phyloP scores from a whole-genome alignment of 2,329 filamentous ascomycete species.

The Cladorrhinum sp. region DNA sequence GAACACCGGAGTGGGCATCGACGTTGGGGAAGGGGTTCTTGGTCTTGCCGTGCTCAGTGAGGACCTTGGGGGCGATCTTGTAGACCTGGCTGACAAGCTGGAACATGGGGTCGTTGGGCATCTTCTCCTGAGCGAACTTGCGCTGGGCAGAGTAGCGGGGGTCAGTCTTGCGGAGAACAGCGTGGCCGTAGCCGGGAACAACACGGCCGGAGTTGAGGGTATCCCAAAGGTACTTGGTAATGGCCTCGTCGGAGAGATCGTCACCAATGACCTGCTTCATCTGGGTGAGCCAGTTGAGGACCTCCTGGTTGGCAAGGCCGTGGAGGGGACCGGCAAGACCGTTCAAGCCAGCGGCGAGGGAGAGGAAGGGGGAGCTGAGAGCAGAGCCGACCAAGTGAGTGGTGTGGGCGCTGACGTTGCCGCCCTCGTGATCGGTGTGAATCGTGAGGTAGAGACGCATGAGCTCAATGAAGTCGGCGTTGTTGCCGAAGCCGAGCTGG shows the following conservation, averaged over 20 bases:
- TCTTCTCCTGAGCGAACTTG: conserved; percentile 88
- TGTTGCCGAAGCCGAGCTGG: conserved; percentile 94
- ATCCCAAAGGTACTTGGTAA: conserved; percentile 98
- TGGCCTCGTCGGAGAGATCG: conserved; percentile 92
- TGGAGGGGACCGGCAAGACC: conserved; percentile 97
- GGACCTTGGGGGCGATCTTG: conserved; percentile 97
- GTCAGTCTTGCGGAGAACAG: conserved; percentile 99
- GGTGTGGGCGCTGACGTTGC: conserved; percentile 97
- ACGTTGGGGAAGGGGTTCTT: conserved; percentile 99
- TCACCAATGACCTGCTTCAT: conserved; percentile 96
- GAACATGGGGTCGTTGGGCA: conserved; percentile 98
- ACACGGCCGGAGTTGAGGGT: conserved; percentile 95
- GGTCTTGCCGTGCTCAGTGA: conserved; percentile 99
- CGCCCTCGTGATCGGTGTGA: conserved; percentile 99
- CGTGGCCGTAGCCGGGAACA: conserved; percentile 97
- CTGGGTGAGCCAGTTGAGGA: conserved; percentile 97
- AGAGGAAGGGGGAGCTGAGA: conserved; percentile 96
- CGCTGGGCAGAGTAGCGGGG: conserved; percentile 98
- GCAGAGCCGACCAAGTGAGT: conserved; percentile 96
- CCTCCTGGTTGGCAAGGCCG: conserved; percentile 99
- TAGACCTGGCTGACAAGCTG: conserved; percentile 99
- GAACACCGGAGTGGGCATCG: conserved; percentile 97
- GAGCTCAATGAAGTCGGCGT: conserved; percentile 95
- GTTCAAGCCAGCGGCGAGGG: conserved; percentile 92
- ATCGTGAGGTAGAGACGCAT: conserved; percentile 99